phyloP scores from a whole-genome alignment of 192 early-diverging fungal species.

The Spizellomyces punctatus region DNA sequence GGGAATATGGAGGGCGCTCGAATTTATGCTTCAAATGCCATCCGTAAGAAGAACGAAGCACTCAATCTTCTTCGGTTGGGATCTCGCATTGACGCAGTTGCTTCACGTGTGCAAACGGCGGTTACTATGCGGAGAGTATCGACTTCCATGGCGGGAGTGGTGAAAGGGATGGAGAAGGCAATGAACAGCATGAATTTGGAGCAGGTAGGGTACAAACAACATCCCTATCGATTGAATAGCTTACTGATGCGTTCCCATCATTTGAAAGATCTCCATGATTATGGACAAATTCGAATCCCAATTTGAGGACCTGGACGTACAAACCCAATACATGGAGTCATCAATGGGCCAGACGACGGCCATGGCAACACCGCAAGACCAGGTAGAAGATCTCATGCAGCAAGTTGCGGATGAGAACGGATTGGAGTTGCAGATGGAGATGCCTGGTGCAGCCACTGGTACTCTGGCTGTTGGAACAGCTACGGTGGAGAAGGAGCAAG shows the following conservation, averaged over 20 bases:
- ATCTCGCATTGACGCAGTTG: slow-evolving; percentile 91
- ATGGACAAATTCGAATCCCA: slow-evolving; percentile 98
- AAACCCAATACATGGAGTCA: slow-evolving; percentile 95
- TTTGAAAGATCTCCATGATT: slow-evolving; percentile 81
- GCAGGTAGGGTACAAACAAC: slow-evolving; percentile 54
- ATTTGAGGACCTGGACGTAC: slow-evolving; percentile 97
- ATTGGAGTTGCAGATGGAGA: slow-evolving; percentile 78
- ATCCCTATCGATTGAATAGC: neutral
- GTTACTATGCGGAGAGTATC: slow-evolving; percentile 90
- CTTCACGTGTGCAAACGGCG: slow-evolving; percentile 89
- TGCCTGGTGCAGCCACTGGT: slow-evolving; percentile 51
- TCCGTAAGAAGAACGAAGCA: slow-evolving; percentile 95
- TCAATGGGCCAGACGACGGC: slow-evolving; percentile 88
- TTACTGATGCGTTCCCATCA: neutral
- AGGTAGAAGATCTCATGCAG: slow-evolving; percentile 94
- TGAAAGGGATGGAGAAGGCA: slow-evolving; percentile 92
- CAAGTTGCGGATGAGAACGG: slow-evolving; percentile 97
- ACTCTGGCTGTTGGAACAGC: slow-evolving; percentile 28
- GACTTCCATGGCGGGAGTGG: slow-evolving; percentile 81
- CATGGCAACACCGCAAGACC: slow-evolving; percentile 82
- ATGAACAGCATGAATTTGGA: slow-evolving; percentile 96
- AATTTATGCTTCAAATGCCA: slow-evolving; percentile 93
- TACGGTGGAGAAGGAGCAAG: slow-evolving; percentile 57
- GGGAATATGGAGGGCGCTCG: slow-evolving; percentile 91
- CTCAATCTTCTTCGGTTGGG: slow-evolving; percentile 86